A percentile compares a stretch with the other conserved stretches of the same genome.
These are phyloP conservation scores for Rosa rugosa DNA, from an alignment of 306 rosid species.

Conservation along the genomic window DNA sequence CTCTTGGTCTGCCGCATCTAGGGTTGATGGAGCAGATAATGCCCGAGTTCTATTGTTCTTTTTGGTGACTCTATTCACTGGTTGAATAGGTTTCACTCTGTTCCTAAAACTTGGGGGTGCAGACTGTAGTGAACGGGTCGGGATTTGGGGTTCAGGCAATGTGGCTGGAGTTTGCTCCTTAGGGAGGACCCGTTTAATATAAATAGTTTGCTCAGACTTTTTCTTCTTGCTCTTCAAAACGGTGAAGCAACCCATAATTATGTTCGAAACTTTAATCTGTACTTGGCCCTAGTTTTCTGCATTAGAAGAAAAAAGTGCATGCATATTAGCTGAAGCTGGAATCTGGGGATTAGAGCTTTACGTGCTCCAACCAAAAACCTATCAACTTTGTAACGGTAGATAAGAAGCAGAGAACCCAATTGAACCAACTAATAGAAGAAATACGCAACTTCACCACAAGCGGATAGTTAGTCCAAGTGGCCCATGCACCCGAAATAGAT, in stretches of 20 bases:
- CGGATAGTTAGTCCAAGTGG: background rate
- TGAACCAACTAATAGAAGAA: background rate
- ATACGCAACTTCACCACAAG: background rate
- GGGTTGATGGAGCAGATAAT: slow-evolving; percentile 88
- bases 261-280: slow-evolving; percentile 24
- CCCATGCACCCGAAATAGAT: background rate
- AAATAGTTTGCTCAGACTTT: slow-evolving; percentile 50
- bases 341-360: slow-evolving; percentile 2
- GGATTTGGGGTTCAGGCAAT: slow-evolving; percentile 76
- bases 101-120: slow-evolving; percentile 98
- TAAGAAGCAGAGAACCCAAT: background rate
- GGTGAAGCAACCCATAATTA: slow-evolving; percentile 87
- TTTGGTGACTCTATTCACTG: slow-evolving; percentile 39
- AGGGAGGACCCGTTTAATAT: slow-evolving; percentile 44
- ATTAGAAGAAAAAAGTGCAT: slow-evolving; percentile 22
- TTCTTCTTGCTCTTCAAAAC: slow-evolving; percentile 90
- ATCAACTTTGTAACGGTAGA: background rate
- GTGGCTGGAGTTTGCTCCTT: slow-evolving; percentile 59
- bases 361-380: background rate
- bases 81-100: slow-evolving; percentile 82
- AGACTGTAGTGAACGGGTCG: slow-evolving; percentile 72
- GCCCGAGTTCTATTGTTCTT: slow-evolving; percentile 63
- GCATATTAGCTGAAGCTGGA: slow-evolving; percentile 23
- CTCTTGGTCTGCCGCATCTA: slow-evolving; percentile 92
- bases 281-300: slow-evolving; percentile 43